Conservation (phyloP, 768 basidiomycete genomes). For the Podaxis sp. region DNA sequence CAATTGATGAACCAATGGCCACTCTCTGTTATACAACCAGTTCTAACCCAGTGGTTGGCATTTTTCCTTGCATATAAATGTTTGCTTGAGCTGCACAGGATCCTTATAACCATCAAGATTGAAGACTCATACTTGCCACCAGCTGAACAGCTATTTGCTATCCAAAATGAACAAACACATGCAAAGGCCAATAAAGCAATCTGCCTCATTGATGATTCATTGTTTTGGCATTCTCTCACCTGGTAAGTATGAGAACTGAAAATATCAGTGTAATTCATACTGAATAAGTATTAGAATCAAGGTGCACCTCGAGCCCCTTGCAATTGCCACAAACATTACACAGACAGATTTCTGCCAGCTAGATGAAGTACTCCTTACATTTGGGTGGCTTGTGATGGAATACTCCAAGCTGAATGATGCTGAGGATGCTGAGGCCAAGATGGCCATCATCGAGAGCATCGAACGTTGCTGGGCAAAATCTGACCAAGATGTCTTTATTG, state of each 20-base stretch:
- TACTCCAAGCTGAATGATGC: not conserved
- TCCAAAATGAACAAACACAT: not conserved
- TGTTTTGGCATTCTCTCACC: not conserved
- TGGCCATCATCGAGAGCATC: slow-evolving; percentile 18
- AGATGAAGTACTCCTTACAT: slow-evolving; percentile 8
- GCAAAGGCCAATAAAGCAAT: not conserved
- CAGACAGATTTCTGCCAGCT: slow-evolving; percentile 10
- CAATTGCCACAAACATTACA: slow-evolving; percentile 4
- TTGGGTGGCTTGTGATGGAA: slow-evolving; percentile 9
- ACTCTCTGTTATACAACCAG: not conserved
- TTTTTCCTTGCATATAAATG: not conserved
- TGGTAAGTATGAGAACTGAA: not conserved
- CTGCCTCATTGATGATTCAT: not conserved
- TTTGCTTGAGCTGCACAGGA: not conserved
- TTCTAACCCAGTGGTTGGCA: not conserved
- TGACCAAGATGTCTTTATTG: slow-evolving; percentile 19
- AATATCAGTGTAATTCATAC: not conserved
- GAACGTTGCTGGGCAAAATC: slow-evolving; percentile 19
- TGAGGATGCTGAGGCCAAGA: slow-evolving; percentile 2
- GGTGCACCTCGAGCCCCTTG: slow-evolving; percentile 3
- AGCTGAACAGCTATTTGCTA: not conserved
- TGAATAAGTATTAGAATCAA: not conserved
- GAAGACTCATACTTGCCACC: not conserved
- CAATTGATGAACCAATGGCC: not conserved
- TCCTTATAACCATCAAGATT: not conserved